phyloP scores from a whole-genome alignment of 2,329 filamentous ascomycete species.

The Atkinsonella texensis region DNA sequence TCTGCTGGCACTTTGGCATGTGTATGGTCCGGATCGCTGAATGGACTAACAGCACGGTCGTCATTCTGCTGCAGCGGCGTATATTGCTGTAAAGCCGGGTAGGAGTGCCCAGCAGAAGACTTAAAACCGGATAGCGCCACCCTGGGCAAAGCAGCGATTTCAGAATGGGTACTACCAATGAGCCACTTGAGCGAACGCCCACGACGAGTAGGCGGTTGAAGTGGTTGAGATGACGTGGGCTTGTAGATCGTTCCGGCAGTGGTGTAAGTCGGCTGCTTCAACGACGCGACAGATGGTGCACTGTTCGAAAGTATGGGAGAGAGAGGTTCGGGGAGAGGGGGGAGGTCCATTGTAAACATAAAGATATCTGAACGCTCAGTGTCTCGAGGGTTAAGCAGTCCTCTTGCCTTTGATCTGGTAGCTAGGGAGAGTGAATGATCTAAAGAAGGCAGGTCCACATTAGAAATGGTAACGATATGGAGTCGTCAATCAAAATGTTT shows the following conservation, averaged over 20 bases:
- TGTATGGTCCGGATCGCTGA: conserved; percentile 14
- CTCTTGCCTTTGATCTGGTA: conserved; percentile 6
- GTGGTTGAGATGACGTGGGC: conserved; percentile 30
- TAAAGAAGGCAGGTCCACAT: conserved; percentile 19
- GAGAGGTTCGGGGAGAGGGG: conserved; percentile 13
- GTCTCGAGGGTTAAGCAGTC: neutral
- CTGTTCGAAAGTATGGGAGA: conserved; percentile 13
- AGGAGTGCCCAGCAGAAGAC: conserved; percentile 7
- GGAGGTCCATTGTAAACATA: conserved; percentile 18
- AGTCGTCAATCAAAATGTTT: neutral
- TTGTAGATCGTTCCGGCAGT: conserved; percentile 46
- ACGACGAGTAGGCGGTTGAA: conserved; percentile 40
- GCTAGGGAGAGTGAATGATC: conserved; percentile 9
- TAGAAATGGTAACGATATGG: conserved; percentile 9
- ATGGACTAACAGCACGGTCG: conserved; percentile 36
- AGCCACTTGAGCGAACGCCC: conserved; percentile 33
- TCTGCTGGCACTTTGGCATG: conserved; percentile 15
- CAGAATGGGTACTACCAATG: conserved; percentile 15
- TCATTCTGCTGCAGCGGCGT: conserved; percentile 42
- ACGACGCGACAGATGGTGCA: conserved; percentile 10
- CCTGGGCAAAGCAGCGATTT: conserved; percentile 25
- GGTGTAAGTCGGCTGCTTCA: conserved; percentile 34
- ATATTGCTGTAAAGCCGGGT: conserved; percentile 26
- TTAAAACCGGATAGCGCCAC: conserved; percentile 22
- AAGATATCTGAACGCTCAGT: neutral